These are phyloP conservation scores for Cenchrus fungigraminus DNA, from an alignment of 176 grass and related monocot species.

Conservation along the genomic window DNA sequence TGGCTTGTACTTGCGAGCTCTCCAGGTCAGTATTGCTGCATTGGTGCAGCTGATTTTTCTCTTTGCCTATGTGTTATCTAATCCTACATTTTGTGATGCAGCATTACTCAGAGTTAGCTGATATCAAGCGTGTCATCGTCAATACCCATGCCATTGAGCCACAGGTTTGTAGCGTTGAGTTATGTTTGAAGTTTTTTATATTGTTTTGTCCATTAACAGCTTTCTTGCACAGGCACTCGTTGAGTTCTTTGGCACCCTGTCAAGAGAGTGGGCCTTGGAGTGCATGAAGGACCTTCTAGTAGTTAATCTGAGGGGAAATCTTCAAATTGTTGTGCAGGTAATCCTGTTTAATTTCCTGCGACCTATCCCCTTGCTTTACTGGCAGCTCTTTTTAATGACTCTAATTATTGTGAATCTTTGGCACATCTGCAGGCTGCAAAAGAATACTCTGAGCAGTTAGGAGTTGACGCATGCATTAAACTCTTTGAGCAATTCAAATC, in stretches of 20 bases:
- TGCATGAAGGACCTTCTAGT: constrained; percentile 99
- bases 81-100: constrained; percentile 53
- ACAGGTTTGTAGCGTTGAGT: constrained; percentile 67
- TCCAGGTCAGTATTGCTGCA: constrained; percentile 67
- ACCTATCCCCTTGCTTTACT: neutral
- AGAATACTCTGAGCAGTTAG: constrained; percentile 91
- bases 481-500: constrained; percentile 99
- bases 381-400: neutral
- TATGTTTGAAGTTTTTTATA: neutral
- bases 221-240: constrained; percentile 69
- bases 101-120: constrained; percentile 92
- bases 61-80: constrained; percentile 14
- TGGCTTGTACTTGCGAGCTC: constrained; percentile 88
- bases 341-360: neutral
- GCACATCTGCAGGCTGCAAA: constrained; percentile 68
- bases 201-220: constrained; percentile 28
- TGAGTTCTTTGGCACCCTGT: constrained; percentile 96
- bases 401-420: constrained; percentile 21
- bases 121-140: constrained; percentile 95
- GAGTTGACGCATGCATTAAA: constrained; percentile 87
- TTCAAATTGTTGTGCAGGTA: constrained; percentile 99
- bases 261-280: constrained; percentile 93
- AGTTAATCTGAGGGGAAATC: constrained; percentile 91
- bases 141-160: constrained; percentile 98
- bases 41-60: constrained; percentile 18